Base-by-base conservation (phyloP, 2,329 filamentous ascomycete species). In the Hypoxylon sp. region DNA sequence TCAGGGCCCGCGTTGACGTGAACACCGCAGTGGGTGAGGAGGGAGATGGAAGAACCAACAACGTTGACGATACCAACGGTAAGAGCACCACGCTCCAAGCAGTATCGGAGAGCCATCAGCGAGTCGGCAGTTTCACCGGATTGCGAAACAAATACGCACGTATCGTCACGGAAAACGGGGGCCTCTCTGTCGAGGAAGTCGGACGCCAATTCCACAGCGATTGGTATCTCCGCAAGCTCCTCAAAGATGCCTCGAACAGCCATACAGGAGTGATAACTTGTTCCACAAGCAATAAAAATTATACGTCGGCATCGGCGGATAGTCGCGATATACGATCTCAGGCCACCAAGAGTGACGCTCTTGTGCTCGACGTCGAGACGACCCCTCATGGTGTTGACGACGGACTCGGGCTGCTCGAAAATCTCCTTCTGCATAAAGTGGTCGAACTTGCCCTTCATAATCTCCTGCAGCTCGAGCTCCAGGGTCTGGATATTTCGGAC, bases 371-470 rank as follows among this genome's bases (percentile, higher is more conserved):
- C 87, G 82, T 99, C 96, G 76, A 99, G 86, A 84, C 96, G 96
- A 83, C 96, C 96, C 90, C 96, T 93, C 96, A 99, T 99, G 74
- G 96, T 98, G 89, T 99, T 99, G 85, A 99, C 91, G 68, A 99
- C 93, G 13, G 96, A 99, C 84, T 99, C 96, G 78, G 96, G 96
- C 86, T 99, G 96, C 87, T 99, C 96, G 82, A 99, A 99, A 78
- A 99, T 99, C 82, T 99, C 96, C 90, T 99, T 99, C 82, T 99
- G 96, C 96, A 99, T 99, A 87, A 98, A 99, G 86, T 99, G 96
- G 82, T 99, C 96, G 83, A 98, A 99, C 81, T 96, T 97, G 82
- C 96, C 96, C 91, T 99, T 99, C 96, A 99, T 99, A 83, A 99
- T 99, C 86, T 99, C 94, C 86, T 99, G 96, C 72, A 99, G 91